A percentile compares a stretch with the other conserved stretches of the same genome.
phyloP scores from a whole-genome alignment of 108 stramenopile species.

The Fragilariopsis cylindrus region DNA sequence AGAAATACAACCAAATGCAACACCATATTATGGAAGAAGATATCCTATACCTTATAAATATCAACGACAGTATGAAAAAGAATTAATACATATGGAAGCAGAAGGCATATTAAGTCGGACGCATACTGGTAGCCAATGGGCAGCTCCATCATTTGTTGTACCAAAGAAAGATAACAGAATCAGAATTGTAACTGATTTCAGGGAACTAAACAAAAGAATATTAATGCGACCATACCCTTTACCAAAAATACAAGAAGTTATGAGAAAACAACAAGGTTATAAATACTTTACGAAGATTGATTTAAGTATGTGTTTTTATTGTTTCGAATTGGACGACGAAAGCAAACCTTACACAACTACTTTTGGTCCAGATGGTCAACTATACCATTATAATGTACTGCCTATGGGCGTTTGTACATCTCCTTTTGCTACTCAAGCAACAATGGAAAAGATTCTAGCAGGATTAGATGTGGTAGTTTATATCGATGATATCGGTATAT shows the following conservation, averaged over 20 bases:
- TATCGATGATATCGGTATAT: slow-evolving; percentile 42
- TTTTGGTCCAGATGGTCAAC: slow-evolving; percentile 43
- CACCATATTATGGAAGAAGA: slow-evolving; percentile 24
- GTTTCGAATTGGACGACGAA: slow-evolving; percentile 23
- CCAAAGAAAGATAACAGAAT: slow-evolving; percentile 39
- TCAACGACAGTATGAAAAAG: not conserved
- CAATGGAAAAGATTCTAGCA: slow-evolving; percentile 33
- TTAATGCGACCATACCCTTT: slow-evolving; percentile 44
- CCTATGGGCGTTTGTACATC: slow-evolving; percentile 44
- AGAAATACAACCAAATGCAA: slow-evolving; percentile 24
- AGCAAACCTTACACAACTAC: slow-evolving; percentile 30
- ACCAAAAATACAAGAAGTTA: slow-evolving; percentile 42
- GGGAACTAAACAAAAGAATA: slow-evolving; percentile 42
- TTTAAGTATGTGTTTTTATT: slow-evolving; percentile 53
- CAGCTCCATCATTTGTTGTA: slow-evolving; percentile 32
- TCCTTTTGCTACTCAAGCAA: slow-evolving; percentile 45
- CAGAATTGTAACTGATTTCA: slow-evolving; percentile 39
- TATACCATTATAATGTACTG: slow-evolving; percentile 36
- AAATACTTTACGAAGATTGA: slow-evolving; percentile 48
- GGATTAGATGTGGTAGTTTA: slow-evolving; percentile 34
- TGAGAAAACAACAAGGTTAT: slow-evolving; percentile 40
- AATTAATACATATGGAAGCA: not conserved
- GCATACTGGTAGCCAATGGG: slow-evolving; percentile 2
- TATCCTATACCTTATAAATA: slow-evolving; percentile 18
- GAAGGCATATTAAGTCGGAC: not conserved